These are phyloP conservation scores for Camellia japonica DNA, from an alignment of 148 eudicot genomes.

Conservation along the genomic window DNA sequence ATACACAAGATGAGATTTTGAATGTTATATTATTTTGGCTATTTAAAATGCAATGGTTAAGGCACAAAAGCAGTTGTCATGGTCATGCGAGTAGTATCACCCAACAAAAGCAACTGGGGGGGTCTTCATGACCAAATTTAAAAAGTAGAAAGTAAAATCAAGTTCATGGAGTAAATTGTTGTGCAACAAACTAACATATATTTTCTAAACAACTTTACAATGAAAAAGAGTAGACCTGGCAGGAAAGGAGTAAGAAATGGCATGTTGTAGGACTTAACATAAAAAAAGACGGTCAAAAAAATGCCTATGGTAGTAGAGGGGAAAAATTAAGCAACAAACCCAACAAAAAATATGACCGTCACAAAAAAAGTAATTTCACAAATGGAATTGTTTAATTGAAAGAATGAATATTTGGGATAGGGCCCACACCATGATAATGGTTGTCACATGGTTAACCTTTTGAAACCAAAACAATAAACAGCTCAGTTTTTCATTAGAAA, in stretches of 20 bases:
- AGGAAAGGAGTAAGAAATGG: too few relatives aligned
- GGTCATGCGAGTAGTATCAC: neutral
- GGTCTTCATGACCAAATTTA: too few relatives aligned
- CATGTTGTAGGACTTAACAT: too few relatives aligned
- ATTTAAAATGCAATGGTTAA: neutral
- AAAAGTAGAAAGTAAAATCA: neutral
- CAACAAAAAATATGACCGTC: neutral
- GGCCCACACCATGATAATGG: neutral
- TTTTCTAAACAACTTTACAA: neutral
- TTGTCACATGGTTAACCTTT: neutral
- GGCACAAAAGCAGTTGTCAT: neutral
- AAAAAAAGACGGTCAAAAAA: too few relatives aligned
- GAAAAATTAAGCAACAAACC: neutral
- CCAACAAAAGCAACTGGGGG: too few relatives aligned
- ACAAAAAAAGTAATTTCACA: neutral
- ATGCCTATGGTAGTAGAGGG: too few relatives aligned
- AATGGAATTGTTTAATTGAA: neutral
- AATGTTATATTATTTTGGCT: neutral
- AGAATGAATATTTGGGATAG: too few relatives aligned
- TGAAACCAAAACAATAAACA: neutral
- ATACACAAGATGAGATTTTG: neutral
- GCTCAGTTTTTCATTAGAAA: neutral
- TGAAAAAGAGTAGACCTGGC: too few relatives aligned
- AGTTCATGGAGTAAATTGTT: neutral
- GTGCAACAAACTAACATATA: neutral